These are phyloP conservation scores for Stagonosporopsis chrysanthemi DNA, from an alignment of 2,329 filamentous ascomycete genomes.

Conservation along the genomic window DNA sequence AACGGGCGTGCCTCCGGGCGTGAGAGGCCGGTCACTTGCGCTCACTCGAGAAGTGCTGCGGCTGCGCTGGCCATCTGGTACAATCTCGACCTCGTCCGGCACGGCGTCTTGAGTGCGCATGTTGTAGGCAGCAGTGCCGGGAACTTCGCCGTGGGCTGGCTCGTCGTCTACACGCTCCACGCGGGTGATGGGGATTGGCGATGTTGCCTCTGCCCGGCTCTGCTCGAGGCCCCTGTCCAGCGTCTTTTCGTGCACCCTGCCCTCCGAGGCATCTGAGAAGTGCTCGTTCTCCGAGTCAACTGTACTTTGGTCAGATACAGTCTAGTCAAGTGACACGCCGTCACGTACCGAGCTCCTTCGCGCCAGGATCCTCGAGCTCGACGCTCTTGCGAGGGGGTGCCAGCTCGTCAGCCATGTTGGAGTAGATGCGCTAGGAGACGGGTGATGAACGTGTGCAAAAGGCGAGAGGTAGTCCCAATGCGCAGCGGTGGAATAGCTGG, in stretches of 20 bases:
- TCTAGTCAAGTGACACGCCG: not conserved
- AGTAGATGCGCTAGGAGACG: not conserved
- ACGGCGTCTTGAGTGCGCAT: conserved; percentile 66
- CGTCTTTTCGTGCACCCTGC: conserved; percentile 39
- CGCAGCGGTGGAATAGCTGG: not conserved
- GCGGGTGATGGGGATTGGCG: conserved; percentile 67
- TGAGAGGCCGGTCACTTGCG: conserved; percentile 54
- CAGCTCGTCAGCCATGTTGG: conserved; percentile 53
- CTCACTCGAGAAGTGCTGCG: conserved; percentile 52
- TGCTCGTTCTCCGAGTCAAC: conserved; percentile 64
- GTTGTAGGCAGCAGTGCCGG: conserved; percentile 67
- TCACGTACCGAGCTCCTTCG: conserved; percentile 62
- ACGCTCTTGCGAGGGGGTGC: conserved; percentile 63
- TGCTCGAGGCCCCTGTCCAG: conserved; percentile 31
- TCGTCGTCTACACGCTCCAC: conserved; percentile 68
- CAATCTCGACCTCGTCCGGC: conserved; percentile 68
- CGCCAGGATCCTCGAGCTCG: conserved; percentile 64
- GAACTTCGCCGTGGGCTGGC: conserved; percentile 67
- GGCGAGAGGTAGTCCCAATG: not conserved
- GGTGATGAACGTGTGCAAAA: conserved; percentile 1
- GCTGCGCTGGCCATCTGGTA: conserved; percentile 53
- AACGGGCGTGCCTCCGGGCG: conserved; percentile 62
- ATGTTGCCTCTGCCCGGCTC: conserved; percentile 53
- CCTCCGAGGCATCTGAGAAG: conserved; percentile 72
- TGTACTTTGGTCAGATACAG: conserved; percentile 23